Evolutionary conservation across 2,329 filamentous ascomycete genomes (phyloP), one percentile per base, ranked within the genome.

Genomic region (Emergomyces orientalis): DNA sequence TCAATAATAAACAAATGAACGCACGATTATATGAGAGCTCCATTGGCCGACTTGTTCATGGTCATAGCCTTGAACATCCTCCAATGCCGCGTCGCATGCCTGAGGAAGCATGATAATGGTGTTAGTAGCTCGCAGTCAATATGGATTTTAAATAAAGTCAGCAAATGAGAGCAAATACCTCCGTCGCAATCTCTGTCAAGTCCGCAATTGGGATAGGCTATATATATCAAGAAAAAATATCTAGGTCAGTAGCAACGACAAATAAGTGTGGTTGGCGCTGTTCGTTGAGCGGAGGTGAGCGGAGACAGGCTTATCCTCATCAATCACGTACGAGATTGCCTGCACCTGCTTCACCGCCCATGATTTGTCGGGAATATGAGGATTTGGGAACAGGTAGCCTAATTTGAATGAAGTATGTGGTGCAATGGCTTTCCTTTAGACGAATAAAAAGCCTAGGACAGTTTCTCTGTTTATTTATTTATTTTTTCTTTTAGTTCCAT

Each of bases 11-110:
- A 27, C 4, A 51, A 47, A 37, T 62, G 64, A 65, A 80, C 85
- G 71, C 84, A 96, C 91, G 76, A 97, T 97, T 76, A 99, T 97
- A 68, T 83, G 81, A 41, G 88, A 88, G 81, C 97, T 97, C 93
- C 93, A 97, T 69, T 86, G 80, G 73, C 88, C 86, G 43, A 93
- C 95, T 74, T 88, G 88, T 62, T 86, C 78, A 77, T 97, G 94
- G 68, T 96, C 89, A 80, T 99, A 99, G 78, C 84, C 87, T 65
- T 90, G 86, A 64, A 86, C 86, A 66, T 78, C 82, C 66, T 86
- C 85, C 70, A 97, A 84, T 64, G 90, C 88, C 69, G 82, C 83
- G 72, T 89, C 86, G 82, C 92, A 96, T 69, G 91, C 92, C 91
- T 96, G 66, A 56, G 55, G n/a, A 51, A 61, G 30, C 43, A 34